Evolutionary conservation across 225 moss, liverwort and hornwort genomes (phyloP).

Genomic region (Marchantia paleacea): DNA sequence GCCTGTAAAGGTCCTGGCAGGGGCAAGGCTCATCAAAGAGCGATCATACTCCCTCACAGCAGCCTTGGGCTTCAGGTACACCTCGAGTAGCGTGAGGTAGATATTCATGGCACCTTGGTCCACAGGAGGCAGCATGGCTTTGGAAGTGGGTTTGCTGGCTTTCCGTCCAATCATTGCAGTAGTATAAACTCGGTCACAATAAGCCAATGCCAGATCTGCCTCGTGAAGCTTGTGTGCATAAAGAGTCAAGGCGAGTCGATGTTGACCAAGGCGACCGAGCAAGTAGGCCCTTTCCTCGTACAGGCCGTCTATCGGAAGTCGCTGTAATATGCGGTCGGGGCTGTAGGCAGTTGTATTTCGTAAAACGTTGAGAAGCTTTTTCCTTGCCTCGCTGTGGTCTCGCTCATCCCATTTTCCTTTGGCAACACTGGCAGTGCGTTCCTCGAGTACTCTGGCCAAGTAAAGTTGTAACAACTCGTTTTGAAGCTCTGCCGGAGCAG

Average conservation of each 20-base stretch:
- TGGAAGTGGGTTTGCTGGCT: constrained; percentile 43
- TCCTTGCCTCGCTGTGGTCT: constrained; percentile 63
- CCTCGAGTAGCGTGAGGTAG: constrained; percentile 82
- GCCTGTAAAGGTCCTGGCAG: constrained; percentile 41
- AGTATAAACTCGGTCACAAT: constrained; percentile 77
- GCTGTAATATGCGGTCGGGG: constrained; percentile 74
- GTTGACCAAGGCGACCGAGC: constrained; percentile 91
- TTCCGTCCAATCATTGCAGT: constrained; percentile 50
- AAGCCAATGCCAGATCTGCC: constrained; percentile 70
- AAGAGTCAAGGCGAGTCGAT: constrained; percentile 91
- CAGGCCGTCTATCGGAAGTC: constrained; percentile 77
- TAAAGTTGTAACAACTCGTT: constrained; percentile 73
- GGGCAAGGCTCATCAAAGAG: constrained; percentile 69
- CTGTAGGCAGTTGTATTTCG: constrained; percentile 63
- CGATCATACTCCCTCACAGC: constrained; percentile 82
- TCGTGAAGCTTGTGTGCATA: constrained; percentile 96
- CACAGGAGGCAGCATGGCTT: constrained; percentile 44
- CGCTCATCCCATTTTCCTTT: constrained; percentile 91
- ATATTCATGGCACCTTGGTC: constrained; percentile 69
- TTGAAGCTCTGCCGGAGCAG: constrained; percentile 73
- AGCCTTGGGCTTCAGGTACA: constrained; percentile 82
- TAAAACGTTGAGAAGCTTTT: constrained; percentile 78
- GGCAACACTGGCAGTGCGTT: constrained; percentile 56
- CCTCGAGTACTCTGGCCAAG: constrained; percentile 77
- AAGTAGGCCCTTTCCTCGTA: constrained; percentile 90